Evolutionary conservation across 345 rosid genomes (phyloP).

Genomic region (Eucalyptus tenuipes): DNA sequence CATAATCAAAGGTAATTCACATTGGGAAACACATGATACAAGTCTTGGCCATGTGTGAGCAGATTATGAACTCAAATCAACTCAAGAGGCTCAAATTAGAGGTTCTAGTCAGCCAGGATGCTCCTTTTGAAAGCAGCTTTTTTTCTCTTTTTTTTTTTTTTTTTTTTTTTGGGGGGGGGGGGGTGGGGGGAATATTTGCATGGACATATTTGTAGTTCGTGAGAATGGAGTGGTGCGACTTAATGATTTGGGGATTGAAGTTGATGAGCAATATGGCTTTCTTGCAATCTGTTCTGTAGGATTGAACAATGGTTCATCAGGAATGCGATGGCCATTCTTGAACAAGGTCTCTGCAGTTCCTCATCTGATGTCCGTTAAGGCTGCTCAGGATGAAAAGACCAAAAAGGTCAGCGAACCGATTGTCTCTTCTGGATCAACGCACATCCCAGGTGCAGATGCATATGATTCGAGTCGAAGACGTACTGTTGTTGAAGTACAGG

Average conservation of each 20-base stretch:
- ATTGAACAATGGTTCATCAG: background rate
- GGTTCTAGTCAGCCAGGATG: background rate
- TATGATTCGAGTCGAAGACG: background rate
- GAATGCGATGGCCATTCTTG: conserved; percentile 29
- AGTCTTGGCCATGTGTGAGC: background rate
- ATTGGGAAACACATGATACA: background rate
- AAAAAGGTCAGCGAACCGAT: conserved; percentile 3
- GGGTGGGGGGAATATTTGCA: background rate
- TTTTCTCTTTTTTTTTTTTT: background rate
- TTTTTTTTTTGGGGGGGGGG: no score
- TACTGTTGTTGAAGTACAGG: conserved; percentile 19
- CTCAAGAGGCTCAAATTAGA: background rate
- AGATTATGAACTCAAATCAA: background rate
- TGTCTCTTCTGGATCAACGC: conserved; percentile 12
- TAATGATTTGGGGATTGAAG: background rate
- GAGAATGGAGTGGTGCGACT: background rate
- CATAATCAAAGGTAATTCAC: background rate
- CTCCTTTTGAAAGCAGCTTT: background rate
- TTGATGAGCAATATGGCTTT: background rate
- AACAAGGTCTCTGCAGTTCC: conserved; percentile 28
- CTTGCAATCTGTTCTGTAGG: background rate
- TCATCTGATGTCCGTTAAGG: conserved; percentile 24
- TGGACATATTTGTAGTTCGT: background rate
- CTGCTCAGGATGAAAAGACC: conserved; percentile 27
- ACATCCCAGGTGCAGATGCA: conserved; percentile 8